Evolutionary conservation across 2,329 filamentous ascomycete species (phyloP).

Genomic region (Clonostachys sp.): DNA sequence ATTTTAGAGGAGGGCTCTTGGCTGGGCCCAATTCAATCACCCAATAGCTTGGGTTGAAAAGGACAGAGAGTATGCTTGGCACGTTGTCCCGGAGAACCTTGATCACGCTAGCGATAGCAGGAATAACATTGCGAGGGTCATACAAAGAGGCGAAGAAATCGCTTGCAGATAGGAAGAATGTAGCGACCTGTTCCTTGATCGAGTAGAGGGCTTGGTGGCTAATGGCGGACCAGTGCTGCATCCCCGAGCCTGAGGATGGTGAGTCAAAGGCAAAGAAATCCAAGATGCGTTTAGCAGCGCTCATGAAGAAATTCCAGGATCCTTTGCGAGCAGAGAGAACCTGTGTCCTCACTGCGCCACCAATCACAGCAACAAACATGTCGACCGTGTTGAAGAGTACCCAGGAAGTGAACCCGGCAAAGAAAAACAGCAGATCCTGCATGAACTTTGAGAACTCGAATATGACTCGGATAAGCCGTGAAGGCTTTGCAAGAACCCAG

Average conservation of each 20-base stretch:
- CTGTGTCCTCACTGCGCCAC: constrained; percentile 19
- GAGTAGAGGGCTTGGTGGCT: constrained; percentile 66
- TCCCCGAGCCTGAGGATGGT: constrained; percentile 52
- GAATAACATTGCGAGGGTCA: not conserved
- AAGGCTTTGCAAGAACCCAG: constrained; percentile 73
- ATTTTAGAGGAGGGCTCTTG: constrained; percentile 33
- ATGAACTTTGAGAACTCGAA: constrained; percentile 73
- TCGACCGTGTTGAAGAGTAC: constrained; percentile 31
- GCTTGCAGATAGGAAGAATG: constrained; percentile 31
- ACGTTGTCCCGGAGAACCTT: too few species aligned
- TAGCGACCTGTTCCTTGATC: constrained; percentile 38
- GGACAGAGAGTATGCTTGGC: not conserved
- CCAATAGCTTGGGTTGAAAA: constrained; percentile 40
- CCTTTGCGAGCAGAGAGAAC: constrained; percentile 26
- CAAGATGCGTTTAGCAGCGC: constrained; percentile 40
- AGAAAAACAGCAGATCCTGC: constrained; percentile 69
- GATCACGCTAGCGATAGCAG: not conserved
- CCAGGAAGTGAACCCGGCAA: constrained; percentile 51
- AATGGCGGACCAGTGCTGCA: constrained; percentile 72
- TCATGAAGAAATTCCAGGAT: constrained; percentile 35
- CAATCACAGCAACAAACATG: constrained; percentile 25
- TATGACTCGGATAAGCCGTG: constrained; percentile 68
- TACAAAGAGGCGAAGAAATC: constrained; percentile 26
- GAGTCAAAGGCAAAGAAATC: constrained; percentile 45
- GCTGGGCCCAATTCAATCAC: constrained; percentile 45